A percentile compares a stretch with the other conserved stretches of the same genome.
These are phyloP conservation scores for Claviceps capensis DNA, from an alignment of 2,329 filamentous ascomycete species.

Conservation along the genomic window DNA sequence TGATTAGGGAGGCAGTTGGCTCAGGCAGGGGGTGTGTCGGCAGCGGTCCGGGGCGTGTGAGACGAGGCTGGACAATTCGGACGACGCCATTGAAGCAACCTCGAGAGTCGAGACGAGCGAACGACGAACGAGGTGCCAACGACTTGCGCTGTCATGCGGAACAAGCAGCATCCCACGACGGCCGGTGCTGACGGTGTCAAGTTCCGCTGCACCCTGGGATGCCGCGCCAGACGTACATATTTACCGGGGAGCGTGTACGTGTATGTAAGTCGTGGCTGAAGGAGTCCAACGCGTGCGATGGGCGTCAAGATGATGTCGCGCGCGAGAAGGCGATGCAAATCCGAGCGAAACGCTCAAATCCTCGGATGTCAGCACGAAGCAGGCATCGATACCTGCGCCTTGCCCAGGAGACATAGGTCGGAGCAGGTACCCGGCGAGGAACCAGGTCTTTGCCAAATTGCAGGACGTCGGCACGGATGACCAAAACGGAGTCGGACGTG, in stretches of 20 bases:
- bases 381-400: neutral
- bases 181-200: neutral
- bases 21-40: conserved; percentile 3
- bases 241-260: too few species aligned
- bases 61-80: neutral
- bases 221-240: too few species aligned
- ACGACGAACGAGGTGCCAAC: neutral
- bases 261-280: neutral
- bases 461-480: neutral
- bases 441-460: neutral
- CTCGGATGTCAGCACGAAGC: neutral
- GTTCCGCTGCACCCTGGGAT: neutral
- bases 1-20: conserved; percentile 12
- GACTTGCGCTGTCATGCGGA: neutral
- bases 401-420: neutral
- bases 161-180: neutral
- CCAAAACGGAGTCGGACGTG: neutral
- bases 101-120: neutral
- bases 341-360: neutral
- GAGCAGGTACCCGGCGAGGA: neutral
- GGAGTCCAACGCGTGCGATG: neutral
- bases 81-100: neutral
- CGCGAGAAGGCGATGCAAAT: neutral
- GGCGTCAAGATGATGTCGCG: neutral
- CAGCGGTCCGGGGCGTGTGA: neutral